These are phyloP conservation scores for Apiospora kogelbergensis DNA, from an alignment of 2,329 filamentous ascomycete species.

Conservation along the genomic window DNA sequence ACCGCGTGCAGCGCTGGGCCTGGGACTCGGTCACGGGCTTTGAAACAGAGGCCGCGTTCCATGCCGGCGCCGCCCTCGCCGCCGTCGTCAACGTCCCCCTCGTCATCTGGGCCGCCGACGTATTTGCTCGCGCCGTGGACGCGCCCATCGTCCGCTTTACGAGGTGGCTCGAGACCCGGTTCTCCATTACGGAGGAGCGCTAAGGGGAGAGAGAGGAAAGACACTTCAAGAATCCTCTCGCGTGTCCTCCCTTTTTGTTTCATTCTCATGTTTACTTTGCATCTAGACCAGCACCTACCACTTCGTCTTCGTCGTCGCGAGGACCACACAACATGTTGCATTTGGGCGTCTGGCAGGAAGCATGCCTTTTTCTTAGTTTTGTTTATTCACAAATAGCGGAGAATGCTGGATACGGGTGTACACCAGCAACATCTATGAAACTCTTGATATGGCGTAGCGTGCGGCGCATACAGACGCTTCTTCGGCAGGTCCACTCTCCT, in stretches of 20 bases:
- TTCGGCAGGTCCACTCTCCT: background rate
- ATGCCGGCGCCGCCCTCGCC: slow-evolving; percentile 46
- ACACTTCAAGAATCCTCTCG: background rate
- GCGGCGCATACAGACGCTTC: background rate
- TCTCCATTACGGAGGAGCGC: background rate
- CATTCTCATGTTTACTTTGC: background rate
- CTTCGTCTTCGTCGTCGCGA: background rate
- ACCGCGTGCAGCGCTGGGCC: slow-evolving; percentile 48
- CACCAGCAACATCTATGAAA: background rate
- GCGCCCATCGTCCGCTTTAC: slow-evolving; percentile 56
- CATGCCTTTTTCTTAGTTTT: background rate
- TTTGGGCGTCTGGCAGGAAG: background rate
- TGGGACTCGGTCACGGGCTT: slow-evolving; percentile 46
- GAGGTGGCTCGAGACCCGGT: slow-evolving; percentile 49
- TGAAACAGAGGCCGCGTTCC: slow-evolving; percentile 43
- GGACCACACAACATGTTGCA: background rate
- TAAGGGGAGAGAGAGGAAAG: background rate
- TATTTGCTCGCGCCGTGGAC: slow-evolving; percentile 58
- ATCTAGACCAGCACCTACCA: background rate
- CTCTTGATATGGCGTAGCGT: background rate
- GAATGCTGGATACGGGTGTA: background rate
- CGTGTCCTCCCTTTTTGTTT: background rate
- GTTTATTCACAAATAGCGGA: background rate
- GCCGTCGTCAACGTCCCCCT: slow-evolving; percentile 48
- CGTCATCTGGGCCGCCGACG: slow-evolving; percentile 54